Conservation (phyloP, 2,329 filamentous ascomycete genomes). For the Rhynchosporium secalis region DNA sequence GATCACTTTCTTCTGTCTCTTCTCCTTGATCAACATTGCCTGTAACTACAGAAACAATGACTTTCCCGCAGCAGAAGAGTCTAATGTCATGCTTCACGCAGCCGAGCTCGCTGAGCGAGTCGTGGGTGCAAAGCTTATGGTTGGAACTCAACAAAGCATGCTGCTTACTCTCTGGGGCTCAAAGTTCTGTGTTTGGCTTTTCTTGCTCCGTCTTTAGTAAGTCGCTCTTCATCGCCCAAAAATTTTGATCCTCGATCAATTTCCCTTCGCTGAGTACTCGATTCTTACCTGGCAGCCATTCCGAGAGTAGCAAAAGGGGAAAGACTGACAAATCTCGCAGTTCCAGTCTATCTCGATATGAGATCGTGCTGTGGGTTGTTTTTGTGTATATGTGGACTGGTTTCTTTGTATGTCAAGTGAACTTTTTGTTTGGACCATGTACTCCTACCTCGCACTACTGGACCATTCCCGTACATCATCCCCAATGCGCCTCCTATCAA, state of each 20-base stretch:
- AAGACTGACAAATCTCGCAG: constrained; percentile 8
- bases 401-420: constrained; percentile 42
- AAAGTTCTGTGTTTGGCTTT: constrained; percentile 54
- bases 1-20: constrained; percentile 41
- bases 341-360: constrained; percentile 19
- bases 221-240: background rate
- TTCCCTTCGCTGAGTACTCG: background rate
- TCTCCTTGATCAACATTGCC: constrained; percentile 43
- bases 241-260: background rate
- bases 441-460: constrained; percentile 57
- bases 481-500: constrained; percentile 56
- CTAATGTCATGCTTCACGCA: constrained; percentile 39
- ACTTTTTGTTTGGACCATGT: constrained; percentile 47
- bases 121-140: constrained; percentile 50
- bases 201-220: constrained; percentile 38
- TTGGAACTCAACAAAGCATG: constrained; percentile 51
- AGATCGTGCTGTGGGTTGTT: constrained; percentile 47
- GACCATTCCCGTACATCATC: constrained; percentile 52
- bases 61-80: constrained; percentile 41
- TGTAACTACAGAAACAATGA: constrained; percentile 41
- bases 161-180: constrained; percentile 51
- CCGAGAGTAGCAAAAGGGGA: background rate
- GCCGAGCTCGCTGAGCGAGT: constrained; percentile 46
- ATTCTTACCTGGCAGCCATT: background rate
- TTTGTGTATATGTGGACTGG: constrained; percentile 49